phyloP scores from a whole-genome alignment of 805 yeast species.

The Teunomyces gatunensis region DNA sequence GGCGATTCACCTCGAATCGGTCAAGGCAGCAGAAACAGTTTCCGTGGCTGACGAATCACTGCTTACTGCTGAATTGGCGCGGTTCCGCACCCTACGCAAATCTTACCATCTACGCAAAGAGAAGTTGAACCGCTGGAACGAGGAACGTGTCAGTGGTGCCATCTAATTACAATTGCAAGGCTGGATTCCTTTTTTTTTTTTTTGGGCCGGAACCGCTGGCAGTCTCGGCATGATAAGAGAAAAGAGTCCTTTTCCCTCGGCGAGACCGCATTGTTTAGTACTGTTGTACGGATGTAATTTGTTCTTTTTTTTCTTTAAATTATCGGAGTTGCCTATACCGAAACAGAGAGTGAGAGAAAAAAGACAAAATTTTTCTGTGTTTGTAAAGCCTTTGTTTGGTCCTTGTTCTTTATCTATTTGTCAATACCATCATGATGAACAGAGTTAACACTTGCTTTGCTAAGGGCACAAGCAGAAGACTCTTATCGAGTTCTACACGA shows the following conservation, averaged over 20 bases:
- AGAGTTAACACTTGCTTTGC: slow-evolving; percentile 8
- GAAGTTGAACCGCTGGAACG: slow-evolving; percentile 42
- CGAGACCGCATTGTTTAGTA: not conserved
- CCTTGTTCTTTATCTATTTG: not conserved
- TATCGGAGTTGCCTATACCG: slow-evolving; percentile 2
- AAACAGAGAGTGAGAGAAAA: not conserved
- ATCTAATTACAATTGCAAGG: not conserved
- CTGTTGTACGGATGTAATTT: not conserved
- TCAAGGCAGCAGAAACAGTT: slow-evolving; percentile 8
- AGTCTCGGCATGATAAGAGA: no score
- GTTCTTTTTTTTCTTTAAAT: not conserved
- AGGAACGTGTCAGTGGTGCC: slow-evolving; percentile 41
- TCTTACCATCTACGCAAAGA: slow-evolving; percentile 35
- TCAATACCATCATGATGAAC: slow-evolving; percentile 7
- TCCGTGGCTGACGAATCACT: not conserved
- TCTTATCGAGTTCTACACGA: slow-evolving; percentile 22
- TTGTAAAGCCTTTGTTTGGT: not conserved
- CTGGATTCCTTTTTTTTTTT: not conserved
- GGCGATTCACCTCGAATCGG: slow-evolving; percentile 20
- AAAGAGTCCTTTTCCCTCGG: not conserved
- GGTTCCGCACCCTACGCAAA: slow-evolving; percentile 23
- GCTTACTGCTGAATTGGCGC: slow-evolving; percentile 4
- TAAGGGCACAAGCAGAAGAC: slow-evolving; percentile 10
- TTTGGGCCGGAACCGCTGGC: not conserved
- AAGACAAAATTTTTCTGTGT: not conserved